These are phyloP conservation scores for Melanopsichium pennsylvanicum DNA, from an alignment of 1,284 basidiomycete species.

Conservation along the genomic window DNA sequence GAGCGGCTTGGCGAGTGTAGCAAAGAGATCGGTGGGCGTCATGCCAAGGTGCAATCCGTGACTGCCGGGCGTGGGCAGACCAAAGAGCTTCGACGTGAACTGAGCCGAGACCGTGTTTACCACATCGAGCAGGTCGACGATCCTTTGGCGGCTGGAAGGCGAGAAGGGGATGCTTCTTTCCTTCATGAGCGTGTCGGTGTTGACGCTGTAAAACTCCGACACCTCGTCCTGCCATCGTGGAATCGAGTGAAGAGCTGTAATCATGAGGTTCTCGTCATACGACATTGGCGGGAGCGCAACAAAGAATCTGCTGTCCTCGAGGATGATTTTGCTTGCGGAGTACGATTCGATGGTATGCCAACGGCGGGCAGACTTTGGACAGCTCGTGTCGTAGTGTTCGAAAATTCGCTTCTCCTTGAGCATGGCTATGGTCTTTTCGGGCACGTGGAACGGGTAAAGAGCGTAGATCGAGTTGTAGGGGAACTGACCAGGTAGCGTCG, in stretches of 20 bases:
- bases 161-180: slow-evolving; percentile 17
- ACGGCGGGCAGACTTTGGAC: slow-evolving; percentile 17
- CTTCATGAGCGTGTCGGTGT: slow-evolving; percentile 19
- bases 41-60: slow-evolving; percentile 35
- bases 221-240: slow-evolving; percentile 32
- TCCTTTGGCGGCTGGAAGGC: slow-evolving; percentile 15
- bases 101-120: slow-evolving; percentile 40
- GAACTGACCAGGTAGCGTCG: slow-evolving; percentile 42
- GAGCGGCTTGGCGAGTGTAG: slow-evolving; percentile 34
- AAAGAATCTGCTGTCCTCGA: slow-evolving; percentile 37
- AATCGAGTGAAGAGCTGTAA: slow-evolving; percentile 33
- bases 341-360: slow-evolving; percentile 44
- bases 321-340: slow-evolving; percentile 31
- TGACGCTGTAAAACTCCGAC: slow-evolving; percentile 25
- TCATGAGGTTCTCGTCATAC: slow-evolving; percentile 38
- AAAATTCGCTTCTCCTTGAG: slow-evolving; percentile 72
- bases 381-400: slow-evolving; percentile 68
- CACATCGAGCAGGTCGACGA: slow-evolving; percentile 40
- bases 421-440: slow-evolving; percentile 67
- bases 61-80: slow-evolving; percentile 27
- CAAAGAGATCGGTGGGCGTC: slow-evolving; percentile 23
- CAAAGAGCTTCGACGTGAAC: slow-evolving; percentile 41
- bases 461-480: slow-evolving; percentile 46
- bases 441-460: slow-evolving; percentile 76
- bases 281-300: slow-evolving; percentile 21